A percentile compares a stretch with the other conserved stretches of the same genome.
These are phyloP conservation scores for Lobosporangium transversale DNA, from an alignment of 192 early-diverging fungal species.

Conservation along the genomic window DNA sequence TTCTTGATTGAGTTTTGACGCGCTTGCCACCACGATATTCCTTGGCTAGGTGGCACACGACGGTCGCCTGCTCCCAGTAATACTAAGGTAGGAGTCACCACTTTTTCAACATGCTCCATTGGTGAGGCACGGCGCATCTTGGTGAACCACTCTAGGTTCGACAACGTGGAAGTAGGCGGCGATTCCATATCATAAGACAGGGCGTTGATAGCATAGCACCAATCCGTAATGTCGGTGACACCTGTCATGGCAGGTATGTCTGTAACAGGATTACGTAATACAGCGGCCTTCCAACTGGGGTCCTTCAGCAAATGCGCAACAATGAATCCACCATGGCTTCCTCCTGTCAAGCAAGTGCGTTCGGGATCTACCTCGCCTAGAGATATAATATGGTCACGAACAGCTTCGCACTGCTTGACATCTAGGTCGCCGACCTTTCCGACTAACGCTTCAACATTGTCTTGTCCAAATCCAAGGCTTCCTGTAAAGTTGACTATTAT, in stretches of 20 bases:
- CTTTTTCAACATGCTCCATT: conserved; percentile 60
- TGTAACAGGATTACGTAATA: conserved; percentile 78
- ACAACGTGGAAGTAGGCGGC: conserved; percentile 64
- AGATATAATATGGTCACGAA: conserved; percentile 53
- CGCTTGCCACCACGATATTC: conserved; percentile 57
- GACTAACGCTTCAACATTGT: conserved; percentile 67
- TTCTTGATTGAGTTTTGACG: conserved; percentile 54
- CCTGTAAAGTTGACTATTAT: conserved; percentile 81
- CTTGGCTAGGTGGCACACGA: conserved; percentile 77
- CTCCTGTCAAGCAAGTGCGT: conserved; percentile 71
- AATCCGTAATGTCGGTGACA: conserved; percentile 77
- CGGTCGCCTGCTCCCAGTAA: conserved; percentile 74
- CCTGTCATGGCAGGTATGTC: conserved; percentile 55
- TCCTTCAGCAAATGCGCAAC: conserved; percentile 64
- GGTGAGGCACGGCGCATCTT: conserved; percentile 69
- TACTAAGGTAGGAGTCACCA: conserved; percentile 72
- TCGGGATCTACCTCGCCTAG: conserved; percentile 57
- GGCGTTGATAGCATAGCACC: conserved; percentile 77
- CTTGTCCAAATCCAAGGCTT: conserved; percentile 81
- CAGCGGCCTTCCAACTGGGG: conserved; percentile 68
- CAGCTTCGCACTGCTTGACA: conserved; percentile 69
- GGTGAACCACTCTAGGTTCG: conserved; percentile 65
- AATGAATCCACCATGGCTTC: conserved; percentile 79
- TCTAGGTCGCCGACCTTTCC: conserved; percentile 75
- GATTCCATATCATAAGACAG: conserved; percentile 59